Base-by-base conservation (phyloP, 2,329 filamentous ascomycete species). In the Claviceps purpurea region DNA sequence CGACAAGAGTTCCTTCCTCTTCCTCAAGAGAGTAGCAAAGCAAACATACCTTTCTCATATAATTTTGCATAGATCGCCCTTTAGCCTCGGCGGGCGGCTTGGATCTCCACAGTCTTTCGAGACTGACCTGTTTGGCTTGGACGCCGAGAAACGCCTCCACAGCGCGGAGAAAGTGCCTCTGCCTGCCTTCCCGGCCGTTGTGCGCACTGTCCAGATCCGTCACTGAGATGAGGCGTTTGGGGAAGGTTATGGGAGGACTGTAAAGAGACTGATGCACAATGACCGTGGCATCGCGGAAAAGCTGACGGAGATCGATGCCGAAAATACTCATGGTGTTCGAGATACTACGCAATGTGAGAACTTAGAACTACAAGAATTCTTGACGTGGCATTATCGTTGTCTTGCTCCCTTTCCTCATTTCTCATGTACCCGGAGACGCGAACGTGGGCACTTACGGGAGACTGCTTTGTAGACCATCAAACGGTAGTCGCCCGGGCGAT, bases 31-130 rank as follows among this genome's bases (percentile, higher is more conserved):
- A 22, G 41, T 1, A 1, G 55, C 60, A 3, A 2, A 1, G 55
- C 60, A 3, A 1, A 56, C 61, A 55, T 43, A 66, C 66, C n/a
- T 64, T 52, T 34, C 52, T 52, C 53, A 69, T 59, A 24, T 62
- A 69, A 1, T 53, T 47, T 34, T 61, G 50, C 51, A 69, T 56
- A 1, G 46, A 43, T 45, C 58, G 49, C 6, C 56, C 57, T 4
- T 52, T 50, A 16, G 59, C 58, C 7, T 60, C 57, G 1, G 39
- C 3, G 2, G 64, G 63, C 7, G 60, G 57, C 3, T 56, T 55
- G 37, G 52, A 50, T 18, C 47, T 50, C 63, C 63, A 65, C 10
- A 49, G 30, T 1, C 53, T 50, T 4, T 55, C 49, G 5, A 65
- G 18, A 22, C 53, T 57, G 6, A 62, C 24, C 1, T 7, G 53